Conservation (phyloP, 768 basidiomycete genomes). For the Podaxis sp. region DNA sequence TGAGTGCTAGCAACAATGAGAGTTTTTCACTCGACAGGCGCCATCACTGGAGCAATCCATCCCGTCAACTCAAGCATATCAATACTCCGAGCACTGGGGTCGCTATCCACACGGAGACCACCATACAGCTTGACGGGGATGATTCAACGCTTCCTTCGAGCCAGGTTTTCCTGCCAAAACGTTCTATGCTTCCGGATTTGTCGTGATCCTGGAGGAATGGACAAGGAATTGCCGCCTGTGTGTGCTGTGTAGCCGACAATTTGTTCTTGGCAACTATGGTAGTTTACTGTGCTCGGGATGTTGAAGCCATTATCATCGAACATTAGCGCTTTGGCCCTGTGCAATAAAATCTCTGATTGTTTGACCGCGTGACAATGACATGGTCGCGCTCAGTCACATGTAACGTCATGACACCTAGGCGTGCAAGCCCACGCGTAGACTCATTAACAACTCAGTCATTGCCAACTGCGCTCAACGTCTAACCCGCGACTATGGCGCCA, state of each 20-base stretch:
- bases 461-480: not conserved
- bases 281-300: not conserved
- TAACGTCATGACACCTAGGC: not conserved
- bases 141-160: not conserved
- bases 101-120: conserved; percentile 3
- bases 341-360: not conserved
- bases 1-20: not conserved
- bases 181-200: not conserved
- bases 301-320: not conserved
- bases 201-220: not conserved
- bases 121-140: not conserved
- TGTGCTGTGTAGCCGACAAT: not conserved
- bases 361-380: not conserved
- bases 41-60: not conserved
- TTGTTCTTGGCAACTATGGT: not conserved
- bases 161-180: not conserved
- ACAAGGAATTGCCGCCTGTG: not conserved
- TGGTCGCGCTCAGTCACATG: conserved; percentile 1
- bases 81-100: not conserved
- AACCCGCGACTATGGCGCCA: not conserved
- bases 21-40: not conserved
- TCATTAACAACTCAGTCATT: not conserved
- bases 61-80: not conserved
- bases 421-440: not conserved
- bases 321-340: not conserved